Conservation (phyloP, 2,329 filamentous ascomycete genomes). For the Sarocladiaceae sp. region DNA sequence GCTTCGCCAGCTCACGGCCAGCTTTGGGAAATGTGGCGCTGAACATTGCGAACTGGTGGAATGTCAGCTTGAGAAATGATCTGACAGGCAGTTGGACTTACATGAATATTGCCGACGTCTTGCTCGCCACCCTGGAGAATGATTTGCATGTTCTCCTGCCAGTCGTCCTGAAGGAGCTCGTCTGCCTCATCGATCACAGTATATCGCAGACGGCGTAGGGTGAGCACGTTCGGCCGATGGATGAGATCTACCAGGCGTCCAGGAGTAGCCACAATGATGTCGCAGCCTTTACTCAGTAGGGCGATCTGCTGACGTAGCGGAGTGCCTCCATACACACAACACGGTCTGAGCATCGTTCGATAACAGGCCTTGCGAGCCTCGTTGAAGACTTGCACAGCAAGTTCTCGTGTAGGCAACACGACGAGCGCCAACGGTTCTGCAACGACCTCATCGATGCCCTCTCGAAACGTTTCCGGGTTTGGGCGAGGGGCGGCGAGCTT, state of each 20-base stretch:
- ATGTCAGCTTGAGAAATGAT: too few species aligned
- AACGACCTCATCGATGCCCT: conserved; percentile 46
- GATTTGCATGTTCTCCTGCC: conserved; percentile 69
- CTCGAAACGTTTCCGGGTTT: conserved; percentile 52
- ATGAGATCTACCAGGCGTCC: conserved; percentile 86
- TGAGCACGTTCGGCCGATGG: conserved; percentile 62
- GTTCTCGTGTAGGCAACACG: conserved; percentile 80
- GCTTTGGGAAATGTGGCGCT: conserved; percentile 88
- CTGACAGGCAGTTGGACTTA: too few species aligned
- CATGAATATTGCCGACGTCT: neutral
- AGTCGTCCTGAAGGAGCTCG: conserved; percentile 79
- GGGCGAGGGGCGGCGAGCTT: conserved; percentile 78
- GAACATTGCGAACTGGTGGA: conserved; percentile 78
- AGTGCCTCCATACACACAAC: conserved; percentile 82
- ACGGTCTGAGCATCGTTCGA: conserved; percentile 88
- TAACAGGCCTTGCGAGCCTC: conserved; percentile 92
- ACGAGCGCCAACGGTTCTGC: conserved; percentile 88
- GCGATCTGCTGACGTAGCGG: conserved; percentile 65
- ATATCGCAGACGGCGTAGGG: conserved; percentile 72
- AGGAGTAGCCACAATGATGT: conserved; percentile 82
- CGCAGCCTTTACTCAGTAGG: conserved; percentile 79
- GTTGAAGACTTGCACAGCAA: conserved; percentile 93
- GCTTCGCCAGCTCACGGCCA: conserved; percentile 70
- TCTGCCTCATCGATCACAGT: conserved; percentile 91
- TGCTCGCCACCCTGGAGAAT: conserved; percentile 73